Evolutionary conservation across 352 stramenopile genomes (phyloP).

Genomic region (Pythium aristosporum): DNA sequence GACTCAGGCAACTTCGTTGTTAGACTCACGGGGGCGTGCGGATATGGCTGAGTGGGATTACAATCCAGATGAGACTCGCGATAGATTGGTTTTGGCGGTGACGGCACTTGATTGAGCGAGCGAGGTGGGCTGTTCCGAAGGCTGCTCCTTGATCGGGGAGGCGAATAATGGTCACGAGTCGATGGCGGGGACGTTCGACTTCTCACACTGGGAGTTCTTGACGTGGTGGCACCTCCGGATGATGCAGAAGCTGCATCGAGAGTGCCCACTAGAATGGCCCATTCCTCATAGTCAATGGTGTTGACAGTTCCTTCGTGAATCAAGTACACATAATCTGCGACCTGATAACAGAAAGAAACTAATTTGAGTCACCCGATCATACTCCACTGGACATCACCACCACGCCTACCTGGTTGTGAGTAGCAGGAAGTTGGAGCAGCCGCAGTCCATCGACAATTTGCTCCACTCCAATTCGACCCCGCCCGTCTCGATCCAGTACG

Average conservation of each 20-base stretch:
- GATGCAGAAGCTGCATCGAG: conserved; percentile 60
- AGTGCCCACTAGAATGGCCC: conserved; percentile 63
- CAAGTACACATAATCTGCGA: conserved; percentile 72
- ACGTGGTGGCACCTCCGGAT: neutral
- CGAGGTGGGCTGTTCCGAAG: neutral
- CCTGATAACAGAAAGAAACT: conserved; percentile 25
- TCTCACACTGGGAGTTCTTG: neutral
- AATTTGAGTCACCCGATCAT: neutral
- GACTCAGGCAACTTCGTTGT: conserved; percentile 39
- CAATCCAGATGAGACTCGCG: neutral
- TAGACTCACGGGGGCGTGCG: conserved; percentile 8
- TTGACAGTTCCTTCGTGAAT: conserved; percentile 59
- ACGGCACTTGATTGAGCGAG: conserved; percentile 3
- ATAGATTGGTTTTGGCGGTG: neutral
- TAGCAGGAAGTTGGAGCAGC: conserved; percentile 51
- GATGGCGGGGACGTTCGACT: conserved; percentile 3
- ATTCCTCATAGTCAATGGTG: conserved; percentile 64
- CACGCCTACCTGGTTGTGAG: conserved; percentile 54
- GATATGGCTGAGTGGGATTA: neutral
- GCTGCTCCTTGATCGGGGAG: conserved; percentile 7
- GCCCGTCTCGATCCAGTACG: conserved; percentile 48
- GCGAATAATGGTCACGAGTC: neutral
- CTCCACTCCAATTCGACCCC: conserved; percentile 43
- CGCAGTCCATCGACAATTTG: conserved; percentile 60
- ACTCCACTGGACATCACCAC: neutral